These are phyloP conservation scores for Aspergillus egyptiacus DNA, from an alignment of 495 filamentous ascomycete species.

Conservation along the genomic window DNA sequence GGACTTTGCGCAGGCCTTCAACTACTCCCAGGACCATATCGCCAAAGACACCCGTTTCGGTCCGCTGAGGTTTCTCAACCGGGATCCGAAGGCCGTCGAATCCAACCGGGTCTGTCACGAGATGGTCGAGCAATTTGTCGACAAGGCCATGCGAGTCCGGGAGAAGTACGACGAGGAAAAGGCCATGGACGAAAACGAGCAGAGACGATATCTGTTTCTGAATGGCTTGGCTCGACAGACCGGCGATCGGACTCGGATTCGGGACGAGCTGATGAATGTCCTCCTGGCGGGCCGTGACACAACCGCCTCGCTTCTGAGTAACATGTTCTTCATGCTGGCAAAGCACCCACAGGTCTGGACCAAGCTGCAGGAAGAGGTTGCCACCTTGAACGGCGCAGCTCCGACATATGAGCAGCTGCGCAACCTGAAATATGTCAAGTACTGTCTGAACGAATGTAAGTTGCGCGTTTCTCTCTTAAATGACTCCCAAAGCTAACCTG, in stretches of 20 bases:
- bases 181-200: background rate
- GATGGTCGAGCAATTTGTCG: conserved; percentile 11
- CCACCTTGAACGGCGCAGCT: conserved; percentile 1
- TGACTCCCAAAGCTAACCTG: background rate
- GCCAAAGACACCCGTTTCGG: conserved; percentile 5
- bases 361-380: conserved; percentile 49
- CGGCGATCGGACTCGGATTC: conserved; percentile 9
- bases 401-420: conserved; percentile 59
- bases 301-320: conserved; percentile 54
- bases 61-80: conserved; percentile 3
- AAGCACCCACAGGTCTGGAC: conserved; percentile 40
- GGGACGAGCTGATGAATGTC: conserved; percentile 24
- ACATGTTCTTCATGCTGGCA: conserved; percentile 51
- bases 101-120: conserved; percentile 11
- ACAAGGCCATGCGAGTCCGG: conserved; percentile 11
- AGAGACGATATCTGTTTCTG: conserved; percentile 12
- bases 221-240: conserved; percentile 15
- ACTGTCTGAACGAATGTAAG: conserved; percentile 41
- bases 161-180: conserved; percentile 10
- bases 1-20: conserved; percentile 30
- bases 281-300: conserved; percentile 56
- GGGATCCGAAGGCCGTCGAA: conserved; percentile 11
- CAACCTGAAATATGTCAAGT: conserved; percentile 70
- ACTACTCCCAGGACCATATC: conserved; percentile 40
- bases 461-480: background rate